These are phyloP conservation scores for Candolleomyces efflorescens DNA, from an alignment of 768 basidiomycete genomes.

Conservation along the genomic window DNA sequence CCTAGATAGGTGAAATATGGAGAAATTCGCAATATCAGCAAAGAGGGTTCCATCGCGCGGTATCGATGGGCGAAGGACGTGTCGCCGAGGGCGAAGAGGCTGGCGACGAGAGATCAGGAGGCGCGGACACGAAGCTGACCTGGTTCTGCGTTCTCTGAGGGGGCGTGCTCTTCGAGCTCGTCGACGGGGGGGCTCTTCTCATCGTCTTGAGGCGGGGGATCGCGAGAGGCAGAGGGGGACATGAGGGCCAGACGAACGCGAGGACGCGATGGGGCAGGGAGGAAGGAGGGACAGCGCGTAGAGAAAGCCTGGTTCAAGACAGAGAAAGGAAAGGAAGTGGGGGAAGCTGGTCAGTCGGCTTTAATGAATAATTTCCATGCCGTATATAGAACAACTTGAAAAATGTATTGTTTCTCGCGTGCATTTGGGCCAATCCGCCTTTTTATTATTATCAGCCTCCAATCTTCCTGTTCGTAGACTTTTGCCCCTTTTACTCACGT, in stretches of 20 bases:
- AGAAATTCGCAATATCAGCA: constrained; percentile 18
- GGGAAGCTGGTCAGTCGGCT: constrained; percentile 67
- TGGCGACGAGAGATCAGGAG: neutral
- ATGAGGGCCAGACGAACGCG: neutral
- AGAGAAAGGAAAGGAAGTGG: constrained; percentile 44
- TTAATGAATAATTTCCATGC: constrained; percentile 62
- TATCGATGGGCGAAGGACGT: constrained; percentile 20
- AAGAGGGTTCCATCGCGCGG: constrained; percentile 13
- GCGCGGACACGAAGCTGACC: neutral
- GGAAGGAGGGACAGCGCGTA: constrained; percentile 24
- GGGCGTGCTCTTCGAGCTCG: constrained; percentile 44
- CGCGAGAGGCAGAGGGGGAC: constrained; percentile 14
- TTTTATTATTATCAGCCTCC: constrained; percentile 53
- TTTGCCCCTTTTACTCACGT: constrained; percentile 62
- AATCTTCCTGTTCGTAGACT: constrained; percentile 46
- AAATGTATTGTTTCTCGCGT: constrained; percentile 63
- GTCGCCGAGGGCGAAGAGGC: neutral
- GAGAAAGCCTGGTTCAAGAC: constrained; percentile 28
- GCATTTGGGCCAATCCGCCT: constrained; percentile 40
- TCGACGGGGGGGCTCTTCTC: constrained; percentile 55
- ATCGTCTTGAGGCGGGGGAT: constrained; percentile 46
- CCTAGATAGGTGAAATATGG: constrained; percentile 28
- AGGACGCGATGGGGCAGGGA: constrained; percentile 9
- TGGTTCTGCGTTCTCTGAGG: neutral
- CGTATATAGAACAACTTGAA: constrained; percentile 1